Percentiles rank a stretch among this genome's conserved stretches.
Evolutionary conservation across 495 filamentous ascomycete genomes (phyloP).

Genomic region (Hyaloscypha hepaticicola): DNA sequence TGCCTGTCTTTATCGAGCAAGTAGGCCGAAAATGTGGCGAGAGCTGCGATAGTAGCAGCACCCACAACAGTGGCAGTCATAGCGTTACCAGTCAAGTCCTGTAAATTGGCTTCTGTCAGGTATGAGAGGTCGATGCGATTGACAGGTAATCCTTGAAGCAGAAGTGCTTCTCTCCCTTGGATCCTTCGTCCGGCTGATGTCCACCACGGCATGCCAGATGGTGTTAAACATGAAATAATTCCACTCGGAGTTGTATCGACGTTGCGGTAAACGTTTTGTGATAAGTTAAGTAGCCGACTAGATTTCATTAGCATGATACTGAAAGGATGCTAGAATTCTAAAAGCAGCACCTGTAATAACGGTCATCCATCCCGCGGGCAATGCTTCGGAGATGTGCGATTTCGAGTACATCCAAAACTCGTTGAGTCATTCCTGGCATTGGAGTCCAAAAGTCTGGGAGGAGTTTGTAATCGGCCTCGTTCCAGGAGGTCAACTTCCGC

Average conservation of each 20-base stretch:
- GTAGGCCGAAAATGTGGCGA: constrained; percentile 46
- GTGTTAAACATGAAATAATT: constrained; percentile 69
- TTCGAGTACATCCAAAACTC: constrained; percentile 69
- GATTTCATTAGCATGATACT: too few species aligned
- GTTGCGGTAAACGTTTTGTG: constrained; percentile 71
- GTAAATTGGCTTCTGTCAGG: constrained; percentile 63
- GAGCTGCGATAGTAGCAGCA: constrained; percentile 53
- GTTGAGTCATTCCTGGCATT: constrained; percentile 39
- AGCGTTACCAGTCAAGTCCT: constrained; percentile 79
- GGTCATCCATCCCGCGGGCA: constrained; percentile 51
- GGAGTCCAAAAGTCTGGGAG: constrained; percentile 49
- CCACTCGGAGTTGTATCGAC: constrained; percentile 51
- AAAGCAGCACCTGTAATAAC: constrained; percentile 57
- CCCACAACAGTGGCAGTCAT: constrained; percentile 80
- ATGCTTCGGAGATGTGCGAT: constrained; percentile 53
- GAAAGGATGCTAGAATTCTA: constrained; percentile 12
- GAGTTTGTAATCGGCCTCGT: constrained; percentile 45
- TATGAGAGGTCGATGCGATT: constrained; percentile 59
- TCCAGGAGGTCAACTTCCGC: constrained; percentile 58
- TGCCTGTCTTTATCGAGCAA: not conserved
- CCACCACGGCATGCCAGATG: constrained; percentile 60
- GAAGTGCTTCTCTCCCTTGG: constrained; percentile 64
- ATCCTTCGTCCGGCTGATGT: constrained; percentile 63
- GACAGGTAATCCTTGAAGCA: constrained; percentile 71
- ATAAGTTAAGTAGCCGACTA: constrained; percentile 63